Evolutionary conservation across 2,329 filamentous ascomycete genomes (phyloP), one percentile per base, ranked within the genome.

Genomic region (Truncatella angustata): DNA sequence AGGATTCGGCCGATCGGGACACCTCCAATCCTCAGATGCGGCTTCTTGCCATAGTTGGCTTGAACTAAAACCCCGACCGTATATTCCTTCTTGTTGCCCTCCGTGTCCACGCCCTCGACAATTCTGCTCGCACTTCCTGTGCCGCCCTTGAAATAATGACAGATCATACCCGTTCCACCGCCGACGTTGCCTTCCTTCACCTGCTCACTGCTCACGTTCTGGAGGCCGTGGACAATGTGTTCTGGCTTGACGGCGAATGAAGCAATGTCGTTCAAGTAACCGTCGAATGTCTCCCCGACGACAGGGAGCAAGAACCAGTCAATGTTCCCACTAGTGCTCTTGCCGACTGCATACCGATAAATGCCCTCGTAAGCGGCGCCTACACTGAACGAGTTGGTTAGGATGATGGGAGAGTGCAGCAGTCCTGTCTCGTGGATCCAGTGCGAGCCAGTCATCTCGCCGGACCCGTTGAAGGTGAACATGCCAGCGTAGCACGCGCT

Each of bases 161-260:
- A 85, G 34, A 82, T 75, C 82, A 87, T 87, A 12, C 84, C 84
- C 0, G 84, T 84, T n/a, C 85, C 85, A 16, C 85, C 85, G 3
- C 85, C 85, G 2, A 77, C 77, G 58, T 81, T 83, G 0, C 85
- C 85, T 65, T 88, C 85, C 2, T 68, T 66, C 1, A 88, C 82
- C 1, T 71, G 66, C 2, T 74, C 79, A 7, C 72, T 69, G 2
- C 69, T 71, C 0, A 80, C 82, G 6, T 64, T 70, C 28, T 75
- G 70, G 48, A 87, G 80, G 1, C 81, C 80, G 3, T 70, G 63
- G 24, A 81, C 70, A 30, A 86, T 68, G 55, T 85, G 77, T 50
- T 77, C 67, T 0, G 80, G 70, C 21, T 71, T 78, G 3, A 87
- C 73, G 1, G 75, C 73, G 50, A 86, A 82, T 16, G 75, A 74